Evolutionary conservation across 2,329 filamentous ascomycete genomes (phyloP), one percentile per base, ranked within the genome.

Genomic region (Sarocladium oryzae): DNA sequence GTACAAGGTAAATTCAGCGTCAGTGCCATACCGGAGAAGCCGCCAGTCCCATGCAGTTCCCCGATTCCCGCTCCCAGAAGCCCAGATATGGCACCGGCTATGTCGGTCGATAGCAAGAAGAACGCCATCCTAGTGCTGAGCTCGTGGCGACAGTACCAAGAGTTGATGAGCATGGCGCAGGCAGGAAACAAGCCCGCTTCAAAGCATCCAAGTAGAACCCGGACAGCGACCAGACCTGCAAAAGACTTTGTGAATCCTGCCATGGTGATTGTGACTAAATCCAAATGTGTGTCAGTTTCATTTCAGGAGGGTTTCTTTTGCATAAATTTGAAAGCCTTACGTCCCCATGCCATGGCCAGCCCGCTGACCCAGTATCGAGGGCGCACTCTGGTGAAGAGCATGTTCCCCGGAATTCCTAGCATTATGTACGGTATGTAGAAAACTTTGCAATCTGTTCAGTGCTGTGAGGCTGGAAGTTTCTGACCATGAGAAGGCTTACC

Each of bases 161-260:
- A 60, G 3, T 58, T 56, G 35, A 67, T 65, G 26, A 68, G 55
- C 54, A 66, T 68, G 2, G 63, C 56, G 38, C 60, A 62, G 16
- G 63, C 65, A 2, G 63, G 63, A 38, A 65, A 63, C 49, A 66
- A 58, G 16, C 64, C 64, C n/a, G 61, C 64, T 46, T 68, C 66
- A 28, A 66, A 63, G n/a, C 67, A 51, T 2, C 65, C 67, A 33
- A 68, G 55, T 41, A 69, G 57, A n/a, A 67, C 55, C 6, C 65
- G 61, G 32, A 55, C 46, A 1, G 55, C 52, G 10, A 66, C 51
- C 6, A 68, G 55, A 2, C 57, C 56, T 9, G 53, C 56, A 40
- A 60, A 64, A 48, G 55, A 60, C 2, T 52, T 56, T 23, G 58
- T 55, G 23, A 66, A 58, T 2, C 65, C 66, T 21, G 57, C 54